Evolutionary conservation across 495 filamentous ascomycete genomes (phyloP), one percentile per base, ranked within the genome.

Genomic region (Pyronema omphalodes): DNA sequence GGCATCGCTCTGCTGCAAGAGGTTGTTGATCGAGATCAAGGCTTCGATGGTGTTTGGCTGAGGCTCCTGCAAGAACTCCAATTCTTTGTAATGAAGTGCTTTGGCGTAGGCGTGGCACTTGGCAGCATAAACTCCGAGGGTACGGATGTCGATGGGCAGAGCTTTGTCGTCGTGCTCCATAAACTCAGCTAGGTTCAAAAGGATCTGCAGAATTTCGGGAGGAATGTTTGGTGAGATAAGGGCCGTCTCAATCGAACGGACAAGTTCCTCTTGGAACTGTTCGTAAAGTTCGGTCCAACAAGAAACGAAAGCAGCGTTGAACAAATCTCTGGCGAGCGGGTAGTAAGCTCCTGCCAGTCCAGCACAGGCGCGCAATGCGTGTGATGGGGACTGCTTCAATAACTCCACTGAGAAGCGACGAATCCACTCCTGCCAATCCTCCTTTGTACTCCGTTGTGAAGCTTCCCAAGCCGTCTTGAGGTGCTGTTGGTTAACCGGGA

Each of bases 141-240:
- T 83, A 35, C 91, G 78, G 54, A 99, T 94, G 66, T 99, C 93
- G 58, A 99, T 95, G 12, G 91, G 91, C 18, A 99, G 75, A 6
- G 91, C 91, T 63, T 96, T 96, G 65, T 99, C 91, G 61, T 96
- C 91, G 61, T 99, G 91, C 62, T 99, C 91, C 91, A 99, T 99
- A 66, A 96, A 99, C 60, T 99, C 91, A 3, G 88, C 91, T 11
- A 99, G 76, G 67, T 96, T 99, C 51, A 99, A 78, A 9, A 99
- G 75, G 37, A 94, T 82, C 51, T 94, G 91, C 3, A 96, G 71
- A 47, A 99, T 83, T 64, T 99, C 93, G 0, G 91, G 89, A 0
- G 91, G 89, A 19, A 96, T 93, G 55, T 93, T 82, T 17, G 86
- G 80, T 1, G 88, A 93, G 44, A 84, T 86, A 57, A 99, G 81